Conservation (phyloP, 2,329 filamentous ascomycete species). For the Ascochyta clinopodiicola region DNA sequence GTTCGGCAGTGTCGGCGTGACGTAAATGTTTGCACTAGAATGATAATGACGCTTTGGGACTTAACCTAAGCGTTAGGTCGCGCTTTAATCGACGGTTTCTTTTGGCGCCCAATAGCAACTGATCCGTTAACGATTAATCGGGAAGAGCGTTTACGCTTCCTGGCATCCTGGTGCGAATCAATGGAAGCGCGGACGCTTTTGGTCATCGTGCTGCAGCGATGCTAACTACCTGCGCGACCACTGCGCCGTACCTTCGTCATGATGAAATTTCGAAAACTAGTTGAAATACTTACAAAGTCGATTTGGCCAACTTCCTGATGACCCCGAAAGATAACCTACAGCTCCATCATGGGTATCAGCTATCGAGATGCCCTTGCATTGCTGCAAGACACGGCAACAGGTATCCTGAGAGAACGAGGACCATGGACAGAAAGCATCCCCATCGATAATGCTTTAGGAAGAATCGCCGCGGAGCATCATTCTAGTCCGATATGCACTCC, state of each 20-base stretch:
- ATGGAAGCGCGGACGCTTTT: neutral
- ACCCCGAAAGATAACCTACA: neutral
- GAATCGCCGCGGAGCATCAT: conserved; percentile 9
- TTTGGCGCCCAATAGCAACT: neutral
- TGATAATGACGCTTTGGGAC: neutral
- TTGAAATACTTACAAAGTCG: neutral
- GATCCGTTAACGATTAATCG: neutral
- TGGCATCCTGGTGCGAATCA: neutral
- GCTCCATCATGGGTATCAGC: conserved; percentile 1
- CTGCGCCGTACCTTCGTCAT: conserved; percentile 3
- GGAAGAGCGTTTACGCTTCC: neutral
- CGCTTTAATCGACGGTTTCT: neutral
- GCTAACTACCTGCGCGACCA: neutral
- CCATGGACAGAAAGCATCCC: conserved; percentile 1
- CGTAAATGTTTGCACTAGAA: conserved; percentile 8
- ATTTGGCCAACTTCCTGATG: neutral
- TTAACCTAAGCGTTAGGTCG: neutral
- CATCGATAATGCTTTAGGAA: conserved; percentile 8
- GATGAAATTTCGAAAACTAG: neutral
- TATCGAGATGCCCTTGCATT: conserved; percentile 1
- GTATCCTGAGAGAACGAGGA: neutral
- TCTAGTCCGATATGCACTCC: conserved; percentile 13
- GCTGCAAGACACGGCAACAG: neutral
- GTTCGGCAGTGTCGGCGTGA: conserved; percentile 2
- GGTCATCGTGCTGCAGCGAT: conserved; percentile 2